These are phyloP conservation scores for Phytopythium delawarense DNA, from an alignment of 352 stramenopile genomes.

Conservation along the genomic window DNA sequence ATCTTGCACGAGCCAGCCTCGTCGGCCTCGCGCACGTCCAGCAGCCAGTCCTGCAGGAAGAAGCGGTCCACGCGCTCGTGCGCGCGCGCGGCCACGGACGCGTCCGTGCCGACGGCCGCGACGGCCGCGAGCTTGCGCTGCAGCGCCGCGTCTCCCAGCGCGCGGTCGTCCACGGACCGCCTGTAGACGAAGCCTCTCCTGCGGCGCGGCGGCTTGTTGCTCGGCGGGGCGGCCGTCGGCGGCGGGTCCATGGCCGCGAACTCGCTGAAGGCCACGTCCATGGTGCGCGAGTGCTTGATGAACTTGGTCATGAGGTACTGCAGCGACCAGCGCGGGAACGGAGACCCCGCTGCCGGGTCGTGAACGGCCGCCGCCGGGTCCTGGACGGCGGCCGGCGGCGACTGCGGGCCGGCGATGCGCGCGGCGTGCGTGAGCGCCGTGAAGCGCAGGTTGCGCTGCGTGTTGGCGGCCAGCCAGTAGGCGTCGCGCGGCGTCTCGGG, in stretches of 20 bases:
- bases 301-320: constrained; percentile 61
- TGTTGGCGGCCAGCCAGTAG: constrained; percentile 75
- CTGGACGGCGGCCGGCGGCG: constrained; percentile 22
- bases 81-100: constrained; percentile 5
- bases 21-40: constrained; percentile 55
- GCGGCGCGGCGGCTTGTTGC: constrained; percentile 18
- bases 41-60: constrained; percentile 68
- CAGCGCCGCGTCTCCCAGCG: constrained; percentile 33
- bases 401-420: constrained; percentile 26
- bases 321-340: constrained; percentile 63
- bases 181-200: constrained; percentile 68
- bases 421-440: constrained; percentile 35
- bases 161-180: constrained; percentile 55
- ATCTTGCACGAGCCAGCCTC: constrained; percentile 62
- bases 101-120: constrained; percentile 31
- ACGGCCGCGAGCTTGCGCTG: constrained; percentile 43
- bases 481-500: constrained; percentile 54
- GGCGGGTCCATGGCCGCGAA: constrained; percentile 34
- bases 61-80: constrained; percentile 26
- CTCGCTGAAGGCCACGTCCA: constrained; percentile 65
- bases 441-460: constrained; percentile 51
- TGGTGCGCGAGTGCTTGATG: constrained; percentile 51
- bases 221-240: background rate
- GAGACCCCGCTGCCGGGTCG: background rate
- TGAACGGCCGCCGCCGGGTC: constrained; percentile 2